phyloP scores from a whole-genome alignment of 2,329 filamentous ascomycete species.

The Zymoseptoria brevis region DNA sequence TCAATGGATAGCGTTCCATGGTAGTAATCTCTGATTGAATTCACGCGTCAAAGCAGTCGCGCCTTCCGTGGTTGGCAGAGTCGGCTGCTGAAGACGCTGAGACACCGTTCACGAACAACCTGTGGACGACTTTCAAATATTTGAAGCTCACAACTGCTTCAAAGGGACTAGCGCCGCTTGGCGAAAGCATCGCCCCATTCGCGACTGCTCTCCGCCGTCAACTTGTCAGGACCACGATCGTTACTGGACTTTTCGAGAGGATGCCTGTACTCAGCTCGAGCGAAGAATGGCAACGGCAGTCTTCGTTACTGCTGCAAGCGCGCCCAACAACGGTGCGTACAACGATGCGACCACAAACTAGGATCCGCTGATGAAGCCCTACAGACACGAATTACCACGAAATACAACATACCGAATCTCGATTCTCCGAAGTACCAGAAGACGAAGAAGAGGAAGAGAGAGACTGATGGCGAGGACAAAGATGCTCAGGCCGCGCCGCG shows the following conservation, averaged over 20 bases:
- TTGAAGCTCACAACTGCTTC: not conserved
- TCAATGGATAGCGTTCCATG: too few species aligned
- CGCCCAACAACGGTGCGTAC: constrained; percentile 69
- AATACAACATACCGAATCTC: constrained; percentile 61
- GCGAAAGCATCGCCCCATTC: not conserved
- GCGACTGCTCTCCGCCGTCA: not conserved
- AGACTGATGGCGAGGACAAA: constrained; percentile 16
- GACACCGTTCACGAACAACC: not conserved
- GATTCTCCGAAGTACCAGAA: constrained; percentile 24
- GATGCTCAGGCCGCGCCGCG: constrained; percentile 30
- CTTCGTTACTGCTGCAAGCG: constrained; percentile 74
- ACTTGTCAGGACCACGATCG: not conserved
- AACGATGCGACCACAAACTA: constrained; percentile 1
- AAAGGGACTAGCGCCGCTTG: not conserved
- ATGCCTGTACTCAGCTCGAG: constrained; percentile 79
- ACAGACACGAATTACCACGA: constrained; percentile 84
- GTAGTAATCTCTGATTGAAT: too few species aligned
- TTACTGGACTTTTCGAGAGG: constrained; percentile 1
- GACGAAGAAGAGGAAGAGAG: constrained; percentile 22
- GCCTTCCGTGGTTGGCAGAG: too few species aligned
- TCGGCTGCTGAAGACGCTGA: too few species aligned
- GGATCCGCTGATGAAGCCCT: constrained; percentile 3
- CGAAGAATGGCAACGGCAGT: constrained; percentile 88
- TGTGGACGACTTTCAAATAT: not conserved
- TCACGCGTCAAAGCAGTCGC: too few species aligned